A percentile compares a stretch with the other conserved stretches of the same genome.
Evolutionary conservation across 2,329 filamentous ascomycete genomes (phyloP).

Genomic region (Neophaeococcomyces aloes): DNA sequence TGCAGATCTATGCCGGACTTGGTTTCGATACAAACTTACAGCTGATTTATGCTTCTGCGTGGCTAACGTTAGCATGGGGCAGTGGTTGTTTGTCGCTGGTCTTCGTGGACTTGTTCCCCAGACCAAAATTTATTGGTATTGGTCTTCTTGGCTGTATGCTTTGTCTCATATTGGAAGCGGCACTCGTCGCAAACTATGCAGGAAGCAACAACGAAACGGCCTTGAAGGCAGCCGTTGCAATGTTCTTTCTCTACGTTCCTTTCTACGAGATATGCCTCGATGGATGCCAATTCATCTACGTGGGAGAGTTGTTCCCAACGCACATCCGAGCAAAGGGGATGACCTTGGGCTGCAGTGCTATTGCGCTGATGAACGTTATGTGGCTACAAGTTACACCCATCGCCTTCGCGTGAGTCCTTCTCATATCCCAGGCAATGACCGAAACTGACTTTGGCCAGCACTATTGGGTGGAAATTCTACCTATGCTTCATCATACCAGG

Average conservation of each 20-base stretch:
- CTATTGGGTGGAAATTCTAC: slow-evolving; percentile 31
- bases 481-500: slow-evolving; percentile 28
- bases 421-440: too few relatives aligned
- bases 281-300: slow-evolving; percentile 11
- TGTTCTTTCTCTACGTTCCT: slow-evolving; percentile 32
- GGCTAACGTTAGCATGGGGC: slow-evolving; percentile 13
- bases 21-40: slow-evolving; percentile 30
- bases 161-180: slow-evolving; percentile 32
- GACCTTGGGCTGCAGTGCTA: slow-evolving; percentile 26
- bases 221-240: slow-evolving; percentile 30
- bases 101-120: slow-evolving; percentile 15
- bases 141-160: slow-evolving; percentile 32
- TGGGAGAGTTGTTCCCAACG: slow-evolving; percentile 36
- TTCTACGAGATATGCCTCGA: slow-evolving; percentile 25
- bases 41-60: slow-evolving; percentile 15
- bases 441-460: too few relatives aligned
- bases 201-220: slow-evolving; percentile 25
- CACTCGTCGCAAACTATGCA: slow-evolving; percentile 28
- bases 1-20: slow-evolving; percentile 37
- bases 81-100: slow-evolving; percentile 10
- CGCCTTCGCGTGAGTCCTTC: too few relatives aligned
- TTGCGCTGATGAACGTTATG: slow-evolving; percentile 30
- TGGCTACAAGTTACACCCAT: slow-evolving; percentile 25
- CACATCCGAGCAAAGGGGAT: slow-evolving; percentile 26
- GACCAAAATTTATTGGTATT: slow-evolving; percentile 20